phyloP scores from a whole-genome alignment of 2,329 filamentous ascomycete species.

The Drechslera avenae region DNA sequence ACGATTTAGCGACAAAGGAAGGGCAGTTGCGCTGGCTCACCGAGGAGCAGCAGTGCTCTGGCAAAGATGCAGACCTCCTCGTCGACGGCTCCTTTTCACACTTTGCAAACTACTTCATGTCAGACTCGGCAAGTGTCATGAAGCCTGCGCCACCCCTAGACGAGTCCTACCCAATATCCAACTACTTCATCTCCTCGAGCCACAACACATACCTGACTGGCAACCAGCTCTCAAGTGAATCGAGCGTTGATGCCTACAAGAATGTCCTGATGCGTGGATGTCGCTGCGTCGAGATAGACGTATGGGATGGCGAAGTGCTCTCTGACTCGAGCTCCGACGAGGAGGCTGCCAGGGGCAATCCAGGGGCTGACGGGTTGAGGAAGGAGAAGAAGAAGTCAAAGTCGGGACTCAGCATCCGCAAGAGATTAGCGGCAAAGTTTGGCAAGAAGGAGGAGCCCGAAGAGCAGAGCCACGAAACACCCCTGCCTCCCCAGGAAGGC shows the following conservation, averaged over 20 bases:
- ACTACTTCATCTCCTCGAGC: slow-evolving; percentile 93
- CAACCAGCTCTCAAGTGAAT: slow-evolving; percentile 80
- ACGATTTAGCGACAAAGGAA: slow-evolving; percentile 40
- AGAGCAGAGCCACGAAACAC: slow-evolving; percentile 18
- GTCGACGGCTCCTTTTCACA: slow-evolving; percentile 39
- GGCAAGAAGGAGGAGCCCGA: slow-evolving; percentile 36
- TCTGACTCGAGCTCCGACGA: slow-evolving; percentile 49
- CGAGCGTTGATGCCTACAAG: slow-evolving; percentile 78
- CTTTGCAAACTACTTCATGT: slow-evolving; percentile 54
- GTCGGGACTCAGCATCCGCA: slow-evolving; percentile 38
- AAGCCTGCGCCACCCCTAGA: slow-evolving; percentile 58
- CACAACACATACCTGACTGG: slow-evolving; percentile 93
- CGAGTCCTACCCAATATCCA: slow-evolving; percentile 71
- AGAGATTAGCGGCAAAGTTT: slow-evolving; percentile 43
- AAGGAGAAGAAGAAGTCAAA: slow-evolving; percentile 38
- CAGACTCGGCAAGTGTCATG: slow-evolving; percentile 52
- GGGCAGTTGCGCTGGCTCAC: slow-evolving; percentile 39
- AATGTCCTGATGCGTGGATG: slow-evolving; percentile 77
- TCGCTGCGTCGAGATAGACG: slow-evolving; percentile 91
- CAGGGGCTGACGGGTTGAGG: slow-evolving; percentile 24
- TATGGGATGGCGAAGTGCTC: slow-evolving; percentile 76
- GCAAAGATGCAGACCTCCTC: slow-evolving; percentile 30
- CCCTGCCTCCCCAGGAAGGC: slow-evolving; percentile 13
- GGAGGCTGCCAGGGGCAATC: slow-evolving; percentile 30
- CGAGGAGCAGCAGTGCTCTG: slow-evolving; percentile 37